Percentiles rank a stretch among this genome's conserved stretches.
Evolutionary conservation across 192 early-diverging fungal genomes (phyloP).

Genomic region (Podila horticola): DNA sequence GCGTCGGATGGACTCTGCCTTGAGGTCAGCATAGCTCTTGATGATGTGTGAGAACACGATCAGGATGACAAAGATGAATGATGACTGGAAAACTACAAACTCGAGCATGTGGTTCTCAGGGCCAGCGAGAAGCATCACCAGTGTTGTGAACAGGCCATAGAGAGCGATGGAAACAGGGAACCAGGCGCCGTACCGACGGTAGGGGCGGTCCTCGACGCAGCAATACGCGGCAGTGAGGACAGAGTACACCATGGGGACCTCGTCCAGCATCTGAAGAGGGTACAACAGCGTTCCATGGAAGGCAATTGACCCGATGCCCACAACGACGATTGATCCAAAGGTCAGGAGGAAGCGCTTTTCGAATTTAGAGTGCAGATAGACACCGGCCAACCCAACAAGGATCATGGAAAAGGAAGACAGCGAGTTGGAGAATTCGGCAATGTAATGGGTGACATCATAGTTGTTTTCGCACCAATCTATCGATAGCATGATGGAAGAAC

Average conservation of each 20-base stretch:
- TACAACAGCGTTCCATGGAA: slow-evolving; percentile 46
- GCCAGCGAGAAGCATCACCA: slow-evolving; percentile 37
- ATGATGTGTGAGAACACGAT: slow-evolving; percentile 32
- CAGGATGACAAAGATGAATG: slow-evolving; percentile 29
- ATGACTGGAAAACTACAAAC: slow-evolving; percentile 42
- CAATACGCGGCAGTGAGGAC: slow-evolving; percentile 40
- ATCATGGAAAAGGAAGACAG: slow-evolving; percentile 55
- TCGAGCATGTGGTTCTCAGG: slow-evolving; percentile 33
- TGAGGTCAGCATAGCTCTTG: slow-evolving; percentile 27
- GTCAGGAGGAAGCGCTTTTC: slow-evolving; percentile 44
- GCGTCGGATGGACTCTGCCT: slow-evolving; percentile 8
- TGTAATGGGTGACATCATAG: slow-evolving; percentile 69
- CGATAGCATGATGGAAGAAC: neutral
- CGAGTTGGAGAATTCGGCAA: slow-evolving; percentile 80
- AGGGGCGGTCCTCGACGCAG: slow-evolving; percentile 35
- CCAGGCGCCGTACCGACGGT: slow-evolving; percentile 43
- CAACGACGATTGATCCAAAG: slow-evolving; percentile 37
- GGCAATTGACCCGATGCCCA: slow-evolving; percentile 45
- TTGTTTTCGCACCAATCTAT: slow-evolving; percentile 76
- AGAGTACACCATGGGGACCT: slow-evolving; percentile 50
- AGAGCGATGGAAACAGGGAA: slow-evolving; percentile 46
- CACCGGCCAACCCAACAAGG: slow-evolving; percentile 41
- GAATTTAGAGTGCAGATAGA: slow-evolving; percentile 32
- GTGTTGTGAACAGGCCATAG: slow-evolving; percentile 32
- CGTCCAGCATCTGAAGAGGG: slow-evolving; percentile 47